phyloP scores from a whole-genome alignment of 306 rosid species.

The Trifolium dubium region DNA sequence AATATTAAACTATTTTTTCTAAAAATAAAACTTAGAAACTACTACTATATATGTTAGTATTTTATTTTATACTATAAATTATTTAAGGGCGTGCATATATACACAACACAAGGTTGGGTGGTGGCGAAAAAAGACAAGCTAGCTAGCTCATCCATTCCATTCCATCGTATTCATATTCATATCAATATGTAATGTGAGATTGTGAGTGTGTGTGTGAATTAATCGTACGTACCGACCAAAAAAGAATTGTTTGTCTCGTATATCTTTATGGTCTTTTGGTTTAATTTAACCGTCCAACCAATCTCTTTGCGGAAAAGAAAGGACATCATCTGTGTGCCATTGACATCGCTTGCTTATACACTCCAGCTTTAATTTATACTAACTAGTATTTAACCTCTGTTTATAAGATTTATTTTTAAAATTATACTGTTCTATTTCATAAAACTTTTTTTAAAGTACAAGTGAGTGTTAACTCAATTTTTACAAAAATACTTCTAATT shows the following conservation, averaged over 20 bases:
- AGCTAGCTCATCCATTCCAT: no score
- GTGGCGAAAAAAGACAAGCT: slow-evolving; percentile 20
- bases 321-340: not conserved
- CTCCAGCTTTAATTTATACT: no score
- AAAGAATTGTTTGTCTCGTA: slow-evolving; percentile 36
- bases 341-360: slow-evolving; percentile 18
- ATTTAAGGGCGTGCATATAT: not conserved
- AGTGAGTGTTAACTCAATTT: no score
- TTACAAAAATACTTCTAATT: no score
- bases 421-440: no score
- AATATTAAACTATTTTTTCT: not conserved
- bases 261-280: not conserved
- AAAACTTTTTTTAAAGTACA: no score
- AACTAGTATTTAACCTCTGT: no score
- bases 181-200: no score
- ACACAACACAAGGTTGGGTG: slow-evolving; percentile 14
- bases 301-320: slow-evolving; percentile 24
- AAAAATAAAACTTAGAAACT: not conserved
- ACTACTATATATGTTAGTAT: no score
- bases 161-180: not conserved
- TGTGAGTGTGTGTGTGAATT: slow-evolving; percentile 5
- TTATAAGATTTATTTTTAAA: no score
- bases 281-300: slow-evolving; percentile 52
- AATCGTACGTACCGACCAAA: slow-evolving; percentile 54
- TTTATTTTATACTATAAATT: no score